A percentile compares a stretch with the other conserved stretches of the same genome.
These are phyloP conservation scores for Mortierella sp. DNA, from an alignment of 371 early-diverging fungal genomes.

Conservation along the genomic window DNA sequence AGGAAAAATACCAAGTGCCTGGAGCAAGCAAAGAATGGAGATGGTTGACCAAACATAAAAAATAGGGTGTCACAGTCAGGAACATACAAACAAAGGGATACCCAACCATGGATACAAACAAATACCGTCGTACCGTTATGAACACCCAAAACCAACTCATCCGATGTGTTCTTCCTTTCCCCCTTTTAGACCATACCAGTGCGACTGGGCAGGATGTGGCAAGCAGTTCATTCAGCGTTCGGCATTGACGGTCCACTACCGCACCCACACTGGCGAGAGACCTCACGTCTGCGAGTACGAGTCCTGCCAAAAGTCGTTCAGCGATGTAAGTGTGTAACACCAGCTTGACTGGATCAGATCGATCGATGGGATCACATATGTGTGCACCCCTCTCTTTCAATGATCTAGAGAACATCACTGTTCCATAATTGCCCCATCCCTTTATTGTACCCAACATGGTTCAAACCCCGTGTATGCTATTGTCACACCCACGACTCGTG, in stretches of 20 bases:
- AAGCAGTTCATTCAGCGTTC: slow-evolving; percentile 86
- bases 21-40: background rate
- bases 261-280: slow-evolving; percentile 86
- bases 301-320: slow-evolving; percentile 69
- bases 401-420: background rate
- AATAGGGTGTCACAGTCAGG: background rate
- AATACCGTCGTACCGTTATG: background rate
- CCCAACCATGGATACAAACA: background rate
- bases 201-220: slow-evolving; percentile 76
- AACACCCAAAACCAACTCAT: background rate
- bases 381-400: background rate
- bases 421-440: background rate
- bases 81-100: background rate
- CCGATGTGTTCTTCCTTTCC: too few relatives aligned
- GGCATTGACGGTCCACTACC: slow-evolving; percentile 82
- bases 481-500: background rate
- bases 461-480: background rate
- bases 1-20: background rate
- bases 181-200: slow-evolving; percentile 69
- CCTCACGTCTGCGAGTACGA: slow-evolving; percentile 77
- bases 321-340: slow-evolving; percentile 63
- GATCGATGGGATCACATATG: background rate
- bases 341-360: background rate
- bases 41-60: background rate
- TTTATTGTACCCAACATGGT: slow-evolving; percentile 3